These are phyloP conservation scores for Coemansia sp. DNA, from an alignment of 192 early-diverging fungal species.

Conservation along the genomic window DNA sequence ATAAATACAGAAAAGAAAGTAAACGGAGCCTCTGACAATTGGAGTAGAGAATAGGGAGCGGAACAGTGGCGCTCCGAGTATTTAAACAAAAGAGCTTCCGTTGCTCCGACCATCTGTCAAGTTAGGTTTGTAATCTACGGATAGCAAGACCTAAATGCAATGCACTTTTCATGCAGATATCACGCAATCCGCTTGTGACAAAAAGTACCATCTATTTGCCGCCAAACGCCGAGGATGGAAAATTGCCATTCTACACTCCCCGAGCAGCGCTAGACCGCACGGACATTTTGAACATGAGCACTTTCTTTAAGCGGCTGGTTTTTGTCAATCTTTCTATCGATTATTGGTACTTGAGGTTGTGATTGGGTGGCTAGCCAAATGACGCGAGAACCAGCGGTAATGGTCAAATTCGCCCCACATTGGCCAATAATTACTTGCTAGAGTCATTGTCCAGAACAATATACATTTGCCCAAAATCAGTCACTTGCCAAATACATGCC, in stretches of 20 bases:
- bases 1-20: constrained; percentile 2
- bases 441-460: too few species aligned
- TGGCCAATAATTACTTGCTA: too few species aligned
- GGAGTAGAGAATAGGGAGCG: background rate
- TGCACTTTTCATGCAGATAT: background rate
- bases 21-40: background rate
- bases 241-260: background rate
- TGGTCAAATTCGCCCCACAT: background rate
- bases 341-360: background rate
- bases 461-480: too few species aligned
- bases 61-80: too few species aligned
- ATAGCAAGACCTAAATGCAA: background rate
- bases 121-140: too few species aligned
- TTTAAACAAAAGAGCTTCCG: too few species aligned
- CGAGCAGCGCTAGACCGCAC: too few species aligned
- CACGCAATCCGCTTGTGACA: constrained; percentile 12
- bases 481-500: too few species aligned
- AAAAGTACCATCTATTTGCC: background rate
- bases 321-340: too few species aligned
- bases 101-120: background rate
- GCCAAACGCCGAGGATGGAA: background rate
- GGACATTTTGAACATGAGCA: too few species aligned
- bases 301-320: too few species aligned
- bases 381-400: constrained; percentile 2
- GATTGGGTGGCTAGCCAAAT: constrained; percentile 4